phyloP scores from a whole-genome alignment of 192 early-diverging fungal species.

The Coemansia sp. region DNA sequence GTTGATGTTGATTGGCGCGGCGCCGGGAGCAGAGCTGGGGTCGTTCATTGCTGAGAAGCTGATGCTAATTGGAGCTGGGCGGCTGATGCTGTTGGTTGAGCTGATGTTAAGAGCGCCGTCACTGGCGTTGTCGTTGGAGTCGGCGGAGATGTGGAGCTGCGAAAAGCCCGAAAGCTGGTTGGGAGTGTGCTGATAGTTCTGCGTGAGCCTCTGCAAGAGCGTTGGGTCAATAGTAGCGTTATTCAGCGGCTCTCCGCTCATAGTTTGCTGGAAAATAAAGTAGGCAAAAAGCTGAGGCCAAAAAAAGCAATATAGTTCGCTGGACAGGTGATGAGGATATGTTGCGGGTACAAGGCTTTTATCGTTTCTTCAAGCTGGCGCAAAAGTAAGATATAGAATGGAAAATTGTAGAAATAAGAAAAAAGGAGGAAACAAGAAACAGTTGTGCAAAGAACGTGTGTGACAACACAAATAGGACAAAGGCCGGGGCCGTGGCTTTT shows the following conservation, averaged over 20 bases:
- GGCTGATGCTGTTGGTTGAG: constrained; percentile 11
- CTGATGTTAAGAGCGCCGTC: constrained; percentile 12
- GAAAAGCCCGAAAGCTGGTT: constrained; percentile 49
- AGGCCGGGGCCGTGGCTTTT: constrained; percentile 8
- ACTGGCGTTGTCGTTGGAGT: constrained; percentile 14
- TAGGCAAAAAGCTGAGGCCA: neutral
- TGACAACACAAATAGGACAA: constrained; percentile 10
- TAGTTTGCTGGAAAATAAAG: constrained; percentile 26
- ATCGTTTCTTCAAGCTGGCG: neutral
- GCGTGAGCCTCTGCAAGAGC: constrained; percentile 51
- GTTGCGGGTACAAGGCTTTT: neutral
- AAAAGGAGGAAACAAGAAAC: constrained; percentile 1
- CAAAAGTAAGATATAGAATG: constrained; percentile 2
- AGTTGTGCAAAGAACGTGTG: constrained; percentile 10
- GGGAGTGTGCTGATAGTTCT: constrained; percentile 35
- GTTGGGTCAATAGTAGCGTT: constrained; percentile 46
- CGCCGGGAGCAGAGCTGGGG: constrained; percentile 14
- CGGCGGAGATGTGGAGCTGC: constrained; percentile 40
- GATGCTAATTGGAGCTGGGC: neutral
- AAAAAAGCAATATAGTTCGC: neutral
- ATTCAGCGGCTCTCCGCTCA: constrained; percentile 53
- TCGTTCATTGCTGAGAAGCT: constrained; percentile 33
- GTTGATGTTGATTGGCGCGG: constrained; percentile 53
- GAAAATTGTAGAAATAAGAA: neutral
- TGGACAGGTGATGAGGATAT: neutral